Conservation (phyloP, 257 asterid genomes). For the Solanum gandarillasii region DNA sequence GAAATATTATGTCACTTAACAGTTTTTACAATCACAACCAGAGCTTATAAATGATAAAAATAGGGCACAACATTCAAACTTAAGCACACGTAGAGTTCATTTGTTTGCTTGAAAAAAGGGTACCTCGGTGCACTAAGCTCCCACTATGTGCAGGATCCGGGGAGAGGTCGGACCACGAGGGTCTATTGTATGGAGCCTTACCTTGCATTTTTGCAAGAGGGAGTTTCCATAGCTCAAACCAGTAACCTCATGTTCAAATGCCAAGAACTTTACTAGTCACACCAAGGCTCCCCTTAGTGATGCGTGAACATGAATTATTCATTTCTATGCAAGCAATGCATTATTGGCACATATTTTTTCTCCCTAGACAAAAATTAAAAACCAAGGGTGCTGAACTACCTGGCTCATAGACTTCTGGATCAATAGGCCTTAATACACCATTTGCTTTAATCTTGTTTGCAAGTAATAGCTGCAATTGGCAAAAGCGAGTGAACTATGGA, state of each 20-base stretch:
- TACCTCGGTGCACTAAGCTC: neutral
- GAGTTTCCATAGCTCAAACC: neutral
- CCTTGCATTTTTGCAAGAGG: neutral
- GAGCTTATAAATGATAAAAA: neutral
- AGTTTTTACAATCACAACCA: neutral
- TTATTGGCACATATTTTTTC: neutral
- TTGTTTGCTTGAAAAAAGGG: neutral
- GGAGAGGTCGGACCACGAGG: neutral
- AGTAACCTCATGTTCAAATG: neutral
- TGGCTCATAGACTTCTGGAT: conserved; percentile 74
- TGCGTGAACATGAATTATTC: neutral
- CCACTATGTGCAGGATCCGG: neutral
- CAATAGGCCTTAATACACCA: conserved; percentile 71
- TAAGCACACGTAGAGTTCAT: neutral
- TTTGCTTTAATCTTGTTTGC: conserved; percentile 39
- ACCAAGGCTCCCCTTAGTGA: neutral
- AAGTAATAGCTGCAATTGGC: conserved; percentile 49
- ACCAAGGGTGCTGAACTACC: conserved; percentile 26
- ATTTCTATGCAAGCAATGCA: neutral
- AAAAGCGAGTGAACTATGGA: neutral
- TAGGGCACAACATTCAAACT: neutral
- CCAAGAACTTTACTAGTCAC: neutral
- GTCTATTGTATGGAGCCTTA: neutral
- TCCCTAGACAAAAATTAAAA: neutral
- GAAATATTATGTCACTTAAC: neutral